Percentiles rank a stretch among this genome's conserved stretches.
Conservation (phyloP, 2,329 filamentous ascomycete genomes). For the Phoma herbarum region DNA sequence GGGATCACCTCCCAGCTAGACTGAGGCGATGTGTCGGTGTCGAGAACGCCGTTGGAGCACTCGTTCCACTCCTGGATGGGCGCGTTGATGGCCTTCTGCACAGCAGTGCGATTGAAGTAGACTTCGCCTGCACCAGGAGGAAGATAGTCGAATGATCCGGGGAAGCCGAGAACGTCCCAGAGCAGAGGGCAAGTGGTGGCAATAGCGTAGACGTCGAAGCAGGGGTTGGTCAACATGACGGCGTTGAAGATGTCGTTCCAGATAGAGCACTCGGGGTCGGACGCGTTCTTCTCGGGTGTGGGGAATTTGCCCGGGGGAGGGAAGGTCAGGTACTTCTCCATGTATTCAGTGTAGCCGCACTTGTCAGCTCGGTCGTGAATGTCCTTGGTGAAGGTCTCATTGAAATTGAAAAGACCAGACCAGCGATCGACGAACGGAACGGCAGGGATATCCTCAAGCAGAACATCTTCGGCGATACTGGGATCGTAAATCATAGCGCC, state of each 20-base stretch:
- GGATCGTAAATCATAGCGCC: conserved; percentile 79
- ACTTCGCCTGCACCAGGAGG: conserved; percentile 65
- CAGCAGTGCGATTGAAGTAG: conserved; percentile 76
- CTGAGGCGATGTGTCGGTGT: conserved; percentile 63
- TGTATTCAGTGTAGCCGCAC: conserved; percentile 71
- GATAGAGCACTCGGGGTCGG: conserved; percentile 64
- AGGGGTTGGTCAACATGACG: conserved; percentile 71
- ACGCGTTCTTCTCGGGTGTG: conserved; percentile 55
- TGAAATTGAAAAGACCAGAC: conserved; percentile 68
- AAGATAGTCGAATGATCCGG: conserved; percentile 69
- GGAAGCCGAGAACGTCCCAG: conserved; percentile 75
- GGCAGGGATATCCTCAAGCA: conserved; percentile 62
- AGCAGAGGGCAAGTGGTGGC: conserved; percentile 74
- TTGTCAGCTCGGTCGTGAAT: conserved; percentile 62
- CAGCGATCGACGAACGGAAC: conserved; percentile 70
- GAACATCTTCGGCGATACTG: conserved; percentile 62
- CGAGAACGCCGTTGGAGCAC: conserved; percentile 61
- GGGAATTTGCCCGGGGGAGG: conserved; percentile 72
- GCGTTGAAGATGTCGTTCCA: conserved; percentile 66
- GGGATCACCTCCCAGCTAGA: conserved; percentile 69
- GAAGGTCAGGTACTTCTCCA: conserved; percentile 70
- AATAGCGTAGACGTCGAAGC: conserved; percentile 81
- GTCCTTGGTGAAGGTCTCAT: conserved; percentile 64
- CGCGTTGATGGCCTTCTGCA: conserved; percentile 74
- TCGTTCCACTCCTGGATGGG: conserved; percentile 65